Evolutionary conservation across 129 eudicot genomes (phyloP).

Genomic region (Glebionis coronaria): DNA sequence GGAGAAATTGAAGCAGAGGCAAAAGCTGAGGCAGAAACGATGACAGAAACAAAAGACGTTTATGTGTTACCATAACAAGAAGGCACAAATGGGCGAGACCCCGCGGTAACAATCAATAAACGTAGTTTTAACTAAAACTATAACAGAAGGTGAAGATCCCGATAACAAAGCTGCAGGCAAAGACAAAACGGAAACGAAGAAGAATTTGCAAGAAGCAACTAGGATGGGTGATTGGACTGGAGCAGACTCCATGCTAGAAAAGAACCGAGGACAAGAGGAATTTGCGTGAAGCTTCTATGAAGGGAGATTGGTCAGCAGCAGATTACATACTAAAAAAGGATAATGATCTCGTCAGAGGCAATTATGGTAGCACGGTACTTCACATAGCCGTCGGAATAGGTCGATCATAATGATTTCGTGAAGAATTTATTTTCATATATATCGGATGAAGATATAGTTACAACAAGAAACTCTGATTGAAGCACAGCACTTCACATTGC

Average conservation of each 20-base stretch:
- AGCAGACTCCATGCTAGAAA: background rate
- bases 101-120: no score
- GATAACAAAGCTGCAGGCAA: no score
- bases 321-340: background rate
- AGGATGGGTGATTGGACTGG: background rate
- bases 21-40: no score
- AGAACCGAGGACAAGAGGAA: background rate
- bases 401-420: background rate
- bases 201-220: no score
- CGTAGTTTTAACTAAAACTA: no score
- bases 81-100: no score
- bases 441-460: background rate
- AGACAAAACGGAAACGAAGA: no score
- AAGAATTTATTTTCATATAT: background rate
- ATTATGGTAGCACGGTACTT: conserved; percentile 11
- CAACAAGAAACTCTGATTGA: background rate
- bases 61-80: no score
- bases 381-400: background rate
- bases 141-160: no score
- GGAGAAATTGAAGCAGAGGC: no score
- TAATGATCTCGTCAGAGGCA: background rate
- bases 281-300: background rate
- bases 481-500: conserved; percentile 15
- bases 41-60: no score
- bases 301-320: background rate